Percentiles rank a stretch among this genome's conserved stretches.
phyloP scores from a whole-genome alignment of 2,329 filamentous ascomycete genomes.

The Gaeumannomyces tritici region DNA sequence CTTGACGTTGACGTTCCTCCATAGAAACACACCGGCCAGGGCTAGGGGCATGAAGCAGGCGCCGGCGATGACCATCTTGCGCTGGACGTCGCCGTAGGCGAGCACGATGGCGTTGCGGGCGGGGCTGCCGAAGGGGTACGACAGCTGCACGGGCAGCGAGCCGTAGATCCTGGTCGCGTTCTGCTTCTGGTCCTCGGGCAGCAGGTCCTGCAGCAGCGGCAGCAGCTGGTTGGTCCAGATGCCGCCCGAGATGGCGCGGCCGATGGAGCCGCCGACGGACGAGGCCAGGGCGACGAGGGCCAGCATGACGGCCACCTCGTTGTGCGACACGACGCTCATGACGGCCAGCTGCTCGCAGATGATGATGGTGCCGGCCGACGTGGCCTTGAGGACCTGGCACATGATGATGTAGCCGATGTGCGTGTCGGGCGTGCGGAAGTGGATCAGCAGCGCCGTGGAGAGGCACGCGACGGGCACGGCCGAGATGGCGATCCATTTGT shows the following conservation, averaged over 20 bases:
- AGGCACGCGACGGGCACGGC: conserved; percentile 23
- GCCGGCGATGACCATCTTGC: conserved; percentile 26
- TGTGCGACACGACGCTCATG: conserved; percentile 43
- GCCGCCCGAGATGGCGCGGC: conserved; percentile 29
- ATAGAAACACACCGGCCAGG: conserved; percentile 13
- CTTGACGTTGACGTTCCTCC: conserved; percentile 10
- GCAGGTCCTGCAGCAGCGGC: conserved; percentile 8
- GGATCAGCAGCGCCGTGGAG: conserved; percentile 28
- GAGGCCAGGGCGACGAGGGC: conserved; percentile 34
- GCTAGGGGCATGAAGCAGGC: conserved; percentile 19
- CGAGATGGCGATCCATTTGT: conserved; percentile 32
- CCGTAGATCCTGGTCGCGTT: conserved; percentile 40
- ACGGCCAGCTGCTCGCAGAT: conserved; percentile 48
- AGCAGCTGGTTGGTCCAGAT: conserved; percentile 28
- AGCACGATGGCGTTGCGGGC: conserved; percentile 31
- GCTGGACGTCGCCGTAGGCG: conserved; percentile 38
- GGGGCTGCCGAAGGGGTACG: conserved; percentile 33
- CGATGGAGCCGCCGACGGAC: conserved; percentile 33
- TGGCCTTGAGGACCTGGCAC: conserved; percentile 31
- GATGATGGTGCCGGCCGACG: conserved; percentile 41
- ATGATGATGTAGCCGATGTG: conserved; percentile 25
- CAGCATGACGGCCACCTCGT: conserved; percentile 40
- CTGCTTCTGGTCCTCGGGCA: conserved; percentile 30
- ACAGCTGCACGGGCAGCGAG: conserved; percentile 39
- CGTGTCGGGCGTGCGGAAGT: conserved; percentile 25